These are phyloP conservation scores for Kwoniella sp. DNA, from an alignment of 768 basidiomycete species.

Conservation along the genomic window DNA sequence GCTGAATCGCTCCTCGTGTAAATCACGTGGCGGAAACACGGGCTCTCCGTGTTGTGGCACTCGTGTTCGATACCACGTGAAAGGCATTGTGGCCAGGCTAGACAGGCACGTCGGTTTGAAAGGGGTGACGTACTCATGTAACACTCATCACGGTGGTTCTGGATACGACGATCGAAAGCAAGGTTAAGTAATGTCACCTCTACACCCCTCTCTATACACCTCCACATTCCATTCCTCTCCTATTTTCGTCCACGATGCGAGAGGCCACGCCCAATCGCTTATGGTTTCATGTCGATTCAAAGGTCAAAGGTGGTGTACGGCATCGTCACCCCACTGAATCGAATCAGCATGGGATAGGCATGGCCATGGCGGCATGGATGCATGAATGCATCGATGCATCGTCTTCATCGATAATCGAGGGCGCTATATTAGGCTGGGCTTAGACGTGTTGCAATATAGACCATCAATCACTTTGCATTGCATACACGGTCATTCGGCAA, in stretches of 20 bases:
- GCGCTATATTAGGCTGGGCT: no score
- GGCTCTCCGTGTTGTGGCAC: neutral
- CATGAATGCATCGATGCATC: no score
- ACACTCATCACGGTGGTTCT: neutral
- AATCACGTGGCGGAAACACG: neutral
- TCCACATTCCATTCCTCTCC: no score
- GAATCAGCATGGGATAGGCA: neutral
- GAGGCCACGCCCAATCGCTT: no score
- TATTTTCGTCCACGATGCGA: no score
- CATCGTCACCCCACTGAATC: neutral
- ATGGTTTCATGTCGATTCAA: no score
- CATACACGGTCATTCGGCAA: no score
- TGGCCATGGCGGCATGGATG: neutral
- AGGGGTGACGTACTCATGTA: constrained; percentile 1
- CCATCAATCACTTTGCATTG: no score
- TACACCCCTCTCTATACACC: no score
- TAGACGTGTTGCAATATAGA: no score
- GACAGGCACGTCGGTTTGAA: neutral
- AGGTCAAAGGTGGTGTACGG: neutral
- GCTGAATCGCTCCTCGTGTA: neutral
- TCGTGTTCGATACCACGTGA: neutral
- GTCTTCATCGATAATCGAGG: no score
- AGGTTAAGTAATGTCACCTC: no score
- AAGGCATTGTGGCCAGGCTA: neutral
- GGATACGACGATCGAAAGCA: neutral